Base-by-base conservation (phyloP, 2,329 filamentous ascomycete species). In the Aspergillus sp. region DNA sequence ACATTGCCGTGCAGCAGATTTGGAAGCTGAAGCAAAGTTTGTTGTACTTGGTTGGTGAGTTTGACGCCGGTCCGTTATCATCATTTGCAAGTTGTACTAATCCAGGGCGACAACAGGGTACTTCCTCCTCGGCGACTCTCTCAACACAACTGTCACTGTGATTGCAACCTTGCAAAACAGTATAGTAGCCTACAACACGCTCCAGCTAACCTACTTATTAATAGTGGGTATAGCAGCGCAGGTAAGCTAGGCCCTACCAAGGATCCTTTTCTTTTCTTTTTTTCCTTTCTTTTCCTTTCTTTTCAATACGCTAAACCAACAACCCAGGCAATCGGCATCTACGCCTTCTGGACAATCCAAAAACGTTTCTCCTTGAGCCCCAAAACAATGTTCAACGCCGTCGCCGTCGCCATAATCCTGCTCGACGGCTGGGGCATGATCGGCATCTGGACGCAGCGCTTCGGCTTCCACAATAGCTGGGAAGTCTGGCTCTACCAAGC, bases 121-220 rank as follows among this genome's bases (percentile, higher is more conserved):
- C 66, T 89, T 89, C 67, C 76, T 89, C 2, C 80, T 89, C 0
- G 86, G 85, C n/a, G 87, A 89, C 70, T 86, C 83, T 1, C 76
- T 89, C 36, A 89, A 89, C 68, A 90, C 87, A 0, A 88, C 86
- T 0, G 84, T 89, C 5, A 89, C 87, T 0, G 85, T 89, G 20
- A 85, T 89, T 32, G 79, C 76, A 0, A 89, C 85, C 0, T 71
- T 89, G 5, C 87, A 89, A 66, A 89, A 89, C 62, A 78, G 78
- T 36, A 81, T 89, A 4, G 85, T 89, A 3, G 77, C 80, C 3
- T 89, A 88, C 71, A 85, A 87, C 65, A 86, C 85, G 1, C 74
- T 89, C 24, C 80, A 85, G 48, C 69, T 89, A 5, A 88, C 85
- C 0, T 89, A 89, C 64, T 80, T 89, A 8, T 74, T 88, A 22